A percentile compares a stretch with the other conserved stretches of the same genome.
Evolutionary conservation across 2,329 filamentous ascomycete species (phyloP).

Genomic region (Sporothrix mexicana): DNA sequence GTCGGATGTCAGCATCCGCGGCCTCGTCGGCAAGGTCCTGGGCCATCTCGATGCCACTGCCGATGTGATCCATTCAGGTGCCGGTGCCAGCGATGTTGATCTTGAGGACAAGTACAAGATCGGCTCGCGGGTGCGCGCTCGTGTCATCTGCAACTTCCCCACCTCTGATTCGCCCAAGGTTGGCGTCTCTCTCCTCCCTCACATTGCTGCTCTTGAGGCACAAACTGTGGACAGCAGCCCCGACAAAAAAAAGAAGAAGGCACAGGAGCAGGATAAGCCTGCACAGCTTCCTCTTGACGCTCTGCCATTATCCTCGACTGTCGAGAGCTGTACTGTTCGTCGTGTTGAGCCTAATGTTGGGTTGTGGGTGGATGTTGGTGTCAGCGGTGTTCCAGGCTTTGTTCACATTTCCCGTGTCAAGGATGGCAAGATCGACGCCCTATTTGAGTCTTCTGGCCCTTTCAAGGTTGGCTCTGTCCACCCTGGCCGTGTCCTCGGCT

Average conservation of each 20-base stretch:
- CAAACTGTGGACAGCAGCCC: slow-evolving; percentile 7
- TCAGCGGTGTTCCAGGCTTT: slow-evolving; percentile 76
- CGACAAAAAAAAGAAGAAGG: slow-evolving; percentile 36
- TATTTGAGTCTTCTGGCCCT: slow-evolving; percentile 76
- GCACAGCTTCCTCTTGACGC: slow-evolving; percentile 57
- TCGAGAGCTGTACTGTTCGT: slow-evolving; percentile 78
- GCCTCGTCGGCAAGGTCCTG: slow-evolving; percentile 89
- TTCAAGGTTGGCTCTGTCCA: slow-evolving; percentile 82
- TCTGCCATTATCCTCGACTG: slow-evolving; percentile 73
- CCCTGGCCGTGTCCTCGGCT: slow-evolving; percentile 80
- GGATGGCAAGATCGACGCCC: slow-evolving; percentile 83
- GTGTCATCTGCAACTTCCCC: slow-evolving; percentile 88
- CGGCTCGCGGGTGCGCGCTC: slow-evolving; percentile 81
- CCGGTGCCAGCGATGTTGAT: slow-evolving; percentile 70
- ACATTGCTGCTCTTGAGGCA: slow-evolving; percentile 68
- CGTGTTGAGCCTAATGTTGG: slow-evolving; percentile 82
- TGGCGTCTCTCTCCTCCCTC: slow-evolving; percentile 86
- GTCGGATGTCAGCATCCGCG: slow-evolving; percentile 73
- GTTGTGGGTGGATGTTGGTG: slow-evolving; percentile 75
- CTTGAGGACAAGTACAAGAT: slow-evolving; percentile 80
- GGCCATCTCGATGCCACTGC: slow-evolving; percentile 90
- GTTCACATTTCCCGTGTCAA: slow-evolving; percentile 93
- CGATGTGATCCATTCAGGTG: slow-evolving; percentile 86
- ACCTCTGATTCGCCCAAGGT: slow-evolving; percentile 79
- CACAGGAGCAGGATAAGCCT: not conserved